Evolutionary conservation across 257 asterid species (phyloP).

Genomic region (Dorcoceras hygrometricum): DNA sequence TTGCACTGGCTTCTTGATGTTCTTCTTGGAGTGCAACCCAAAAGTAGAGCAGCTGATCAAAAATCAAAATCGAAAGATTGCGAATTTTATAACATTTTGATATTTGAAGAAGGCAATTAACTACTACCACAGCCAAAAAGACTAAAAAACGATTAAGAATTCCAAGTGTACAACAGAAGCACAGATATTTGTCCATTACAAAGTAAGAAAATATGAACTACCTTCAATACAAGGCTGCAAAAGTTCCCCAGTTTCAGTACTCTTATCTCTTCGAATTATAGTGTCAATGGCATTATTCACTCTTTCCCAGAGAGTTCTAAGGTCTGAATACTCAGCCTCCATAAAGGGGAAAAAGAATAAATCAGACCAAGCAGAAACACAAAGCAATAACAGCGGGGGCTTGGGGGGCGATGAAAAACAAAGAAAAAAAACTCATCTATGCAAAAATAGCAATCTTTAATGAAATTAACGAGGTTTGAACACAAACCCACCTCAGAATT

Average conservation of each 20-base stretch:
- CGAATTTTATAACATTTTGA: slow-evolving; percentile 11
- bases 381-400: neutral
- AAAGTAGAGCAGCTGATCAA: slow-evolving; percentile 75
- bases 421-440: neutral
- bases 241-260: slow-evolving; percentile 55
- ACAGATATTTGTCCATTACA: neutral
- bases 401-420: neutral
- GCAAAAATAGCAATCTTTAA: slow-evolving; percentile 26
- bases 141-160: neutral
- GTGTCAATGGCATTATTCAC: slow-evolving; percentile 77
- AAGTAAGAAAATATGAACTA: slow-evolving; percentile 21
- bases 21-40: slow-evolving; percentile 89
- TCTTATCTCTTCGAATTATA: slow-evolving; percentile 74
- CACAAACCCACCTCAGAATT: slow-evolving; percentile 66
- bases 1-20: slow-evolving; percentile 80
- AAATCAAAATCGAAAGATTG: slow-evolving; percentile 23
- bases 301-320: slow-evolving; percentile 74
- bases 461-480: slow-evolving; percentile 1
- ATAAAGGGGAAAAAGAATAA: slow-evolving; percentile 20
- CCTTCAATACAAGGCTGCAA: slow-evolving; percentile 97
- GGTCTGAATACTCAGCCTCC: slow-evolving; percentile 86
- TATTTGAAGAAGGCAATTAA: neutral
- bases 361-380: slow-evolving; percentile 10
- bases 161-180: neutral
- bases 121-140: neutral